Base-by-base conservation (phyloP, 768 basidiomycete species). In the Zangia roseola region DNA sequence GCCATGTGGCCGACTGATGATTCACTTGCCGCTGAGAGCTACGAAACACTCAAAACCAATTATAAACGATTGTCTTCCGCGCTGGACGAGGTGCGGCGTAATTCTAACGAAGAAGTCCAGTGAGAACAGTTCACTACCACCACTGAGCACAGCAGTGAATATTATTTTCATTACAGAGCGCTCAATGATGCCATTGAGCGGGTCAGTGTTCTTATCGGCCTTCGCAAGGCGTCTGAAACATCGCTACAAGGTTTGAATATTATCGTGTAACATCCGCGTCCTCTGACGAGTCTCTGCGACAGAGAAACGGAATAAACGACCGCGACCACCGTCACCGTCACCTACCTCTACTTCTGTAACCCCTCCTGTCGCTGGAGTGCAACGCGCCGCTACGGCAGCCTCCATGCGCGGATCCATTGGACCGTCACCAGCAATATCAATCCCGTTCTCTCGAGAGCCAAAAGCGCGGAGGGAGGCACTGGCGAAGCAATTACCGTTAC, bases 261-360 rank as follows among this genome's bases (percentile, higher is more conserved):
- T 5, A 34, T 19, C 26, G 23, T 24, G 6, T 10, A 28, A 10
- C 14, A 14, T 9, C 46, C 20, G 19, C 16, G 36, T 49, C 43
- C 55, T 41, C 44, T 43, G 35, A 52, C 31, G 12, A 20, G 16
- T 25, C 25, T 38, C 16, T 10, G 20, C 16, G 42, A 43, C 52
- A 81, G 88, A 90, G 53, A 91, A 91, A 67, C 80, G 91, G 36
- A 80, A 76, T 49, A 91, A 91, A 68, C 84, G 90, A 19, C 86
- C 83, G 16, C 73, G 87, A 53, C 81, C 76, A 3, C 76, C 80
- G 20, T 90, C 91, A 9, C 88, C 91, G 7, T 70, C 80, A 5
- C 75, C 77, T 14, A 74, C 80, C n/a, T 75, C 81, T 35, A 67
- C 68, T 46, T 71, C 78, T n/a, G 58, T 58, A 37, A 61, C 67